Conservation (phyloP, 495 filamentous ascomycete genomes). For the Mytilinidion resinicola region DNA sequence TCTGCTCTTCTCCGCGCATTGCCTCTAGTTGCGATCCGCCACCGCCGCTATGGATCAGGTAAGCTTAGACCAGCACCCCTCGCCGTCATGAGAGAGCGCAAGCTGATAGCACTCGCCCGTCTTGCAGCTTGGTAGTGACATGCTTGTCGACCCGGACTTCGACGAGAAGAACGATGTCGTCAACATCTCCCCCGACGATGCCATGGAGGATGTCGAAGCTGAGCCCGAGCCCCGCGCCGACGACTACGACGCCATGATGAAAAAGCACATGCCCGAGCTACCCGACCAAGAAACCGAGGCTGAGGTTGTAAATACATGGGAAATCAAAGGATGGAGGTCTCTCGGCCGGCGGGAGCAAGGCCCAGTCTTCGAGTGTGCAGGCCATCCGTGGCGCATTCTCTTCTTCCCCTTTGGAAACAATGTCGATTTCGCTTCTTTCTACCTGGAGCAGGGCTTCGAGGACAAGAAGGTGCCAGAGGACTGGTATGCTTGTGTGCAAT, state of each 20-base stretch:
- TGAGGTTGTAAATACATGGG: conserved; percentile 74
- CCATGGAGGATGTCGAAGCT: conserved; percentile 40
- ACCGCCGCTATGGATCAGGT: conserved; percentile 33
- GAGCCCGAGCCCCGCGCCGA: conserved; percentile 53
- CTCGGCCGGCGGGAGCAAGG: conserved; percentile 75
- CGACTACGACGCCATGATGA: conserved; percentile 85
- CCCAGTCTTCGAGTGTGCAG: conserved; percentile 78
- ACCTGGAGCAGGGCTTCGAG: conserved; percentile 87
- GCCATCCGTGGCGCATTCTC: conserved; percentile 88
- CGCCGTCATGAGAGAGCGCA: neutral
- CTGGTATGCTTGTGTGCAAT: conserved; percentile 96
- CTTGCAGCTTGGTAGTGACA: conserved; percentile 45
- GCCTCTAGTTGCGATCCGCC: conserved; percentile 7
- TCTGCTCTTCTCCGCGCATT: neutral
- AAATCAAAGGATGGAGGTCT: conserved; percentile 71
- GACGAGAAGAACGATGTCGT: conserved; percentile 79
- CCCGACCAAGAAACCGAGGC: conserved; percentile 64
- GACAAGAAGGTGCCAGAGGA: conserved; percentile 64
- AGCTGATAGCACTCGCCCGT: neutral
- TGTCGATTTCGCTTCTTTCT: conserved; percentile 85
- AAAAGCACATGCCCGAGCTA: conserved; percentile 63
- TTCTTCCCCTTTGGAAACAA: conserved; percentile 95
- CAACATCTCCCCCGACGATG: conserved; percentile 69
- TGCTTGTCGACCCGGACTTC: conserved; percentile 50
- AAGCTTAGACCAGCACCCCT: conserved; percentile 13